Base-by-base conservation (phyloP, 108 stramenopile species). In the Poteriospumella lacustris region DNA sequence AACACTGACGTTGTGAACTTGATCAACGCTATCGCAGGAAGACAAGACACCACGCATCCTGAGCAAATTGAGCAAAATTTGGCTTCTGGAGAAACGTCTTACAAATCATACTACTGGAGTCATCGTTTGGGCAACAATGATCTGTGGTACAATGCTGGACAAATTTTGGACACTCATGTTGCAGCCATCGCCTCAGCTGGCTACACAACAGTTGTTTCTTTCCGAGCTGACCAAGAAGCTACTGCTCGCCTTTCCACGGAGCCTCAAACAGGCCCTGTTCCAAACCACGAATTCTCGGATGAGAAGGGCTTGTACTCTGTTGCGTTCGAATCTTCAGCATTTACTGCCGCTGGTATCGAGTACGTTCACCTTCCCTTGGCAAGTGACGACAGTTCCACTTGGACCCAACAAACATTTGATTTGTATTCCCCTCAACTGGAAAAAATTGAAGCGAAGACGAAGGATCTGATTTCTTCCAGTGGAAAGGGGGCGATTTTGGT, bases 201-300 rank as follows among this genome's bases (percentile, higher is more conserved):
- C 5, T 73, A 73, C 42, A 73, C 26, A 73, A 29, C 70, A 5
- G 36, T 73, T 42, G 36, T 73, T 5, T 52, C 44, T 42, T 73
- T 73, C 41, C 70, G 70, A 26, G 31, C 5, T 39, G 41, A 73
- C 42, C 31, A 34, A 26, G 70, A 73, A 38, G n/a, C 44, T 42
- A 73, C 70, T 56, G 31, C 70, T n/a, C 38, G 70, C 9, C 33
- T 73, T 5, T 42, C 40, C 36, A 28, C 38, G 5, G 5, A 42
- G 44, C 28, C 28, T 68, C 44, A 3, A 3, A 52, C 40, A 9
- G 70, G 70, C 36, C 41, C 36, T 24, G 36, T 73, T 73, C 15
- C 12, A 28, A 73, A 73, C 42, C 70, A 73, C 42, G 70, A 73
- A 33, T 73, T 73, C 41, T 73, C 70, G 5, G 70, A 73, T 73